Evolutionary conservation across 208 protist genomes (phyloP).

Genomic region (Phytomonas francai): DNA sequence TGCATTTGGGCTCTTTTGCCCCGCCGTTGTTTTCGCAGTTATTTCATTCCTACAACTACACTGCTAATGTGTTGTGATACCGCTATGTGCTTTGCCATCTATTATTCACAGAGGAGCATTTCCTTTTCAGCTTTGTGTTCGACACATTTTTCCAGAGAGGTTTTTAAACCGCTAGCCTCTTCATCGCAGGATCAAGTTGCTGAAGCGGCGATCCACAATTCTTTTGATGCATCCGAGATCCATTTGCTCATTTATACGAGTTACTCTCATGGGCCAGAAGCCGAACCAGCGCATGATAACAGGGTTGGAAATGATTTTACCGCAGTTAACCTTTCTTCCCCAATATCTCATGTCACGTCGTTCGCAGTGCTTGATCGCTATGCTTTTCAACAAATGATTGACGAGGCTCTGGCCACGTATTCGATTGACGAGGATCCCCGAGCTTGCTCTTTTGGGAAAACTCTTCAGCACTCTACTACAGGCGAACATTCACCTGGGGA

Average conservation of each 20-base stretch:
- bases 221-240: not conserved
- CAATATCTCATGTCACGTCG: slow-evolving; percentile 1
- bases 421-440: slow-evolving; percentile 5
- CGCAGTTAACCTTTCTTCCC: not conserved
- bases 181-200: not conserved
- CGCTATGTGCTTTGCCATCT: not conserved
- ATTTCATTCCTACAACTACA: not conserved
- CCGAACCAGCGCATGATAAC: not conserved
- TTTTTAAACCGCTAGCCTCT: not conserved
- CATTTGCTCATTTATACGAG: not conserved
- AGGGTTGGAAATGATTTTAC: not conserved
- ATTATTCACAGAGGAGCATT: not conserved
- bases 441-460: not conserved
- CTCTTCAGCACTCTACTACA: not conserved
- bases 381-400: slow-evolving; percentile 20
- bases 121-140: not conserved
- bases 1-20: not conserved
- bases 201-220: not conserved
- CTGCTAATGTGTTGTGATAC: not conserved
- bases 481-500: not conserved
- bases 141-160: not conserved
- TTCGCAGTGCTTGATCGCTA: slow-evolving; percentile 16
- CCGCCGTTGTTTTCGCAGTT: not conserved
- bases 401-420: slow-evolving; percentile 10
- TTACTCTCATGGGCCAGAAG: not conserved